Evolutionary conservation across 2,329 filamentous ascomycete genomes (phyloP), one percentile per base, ranked within the genome.

Genomic region (Ophiostoma ulmi): DNA sequence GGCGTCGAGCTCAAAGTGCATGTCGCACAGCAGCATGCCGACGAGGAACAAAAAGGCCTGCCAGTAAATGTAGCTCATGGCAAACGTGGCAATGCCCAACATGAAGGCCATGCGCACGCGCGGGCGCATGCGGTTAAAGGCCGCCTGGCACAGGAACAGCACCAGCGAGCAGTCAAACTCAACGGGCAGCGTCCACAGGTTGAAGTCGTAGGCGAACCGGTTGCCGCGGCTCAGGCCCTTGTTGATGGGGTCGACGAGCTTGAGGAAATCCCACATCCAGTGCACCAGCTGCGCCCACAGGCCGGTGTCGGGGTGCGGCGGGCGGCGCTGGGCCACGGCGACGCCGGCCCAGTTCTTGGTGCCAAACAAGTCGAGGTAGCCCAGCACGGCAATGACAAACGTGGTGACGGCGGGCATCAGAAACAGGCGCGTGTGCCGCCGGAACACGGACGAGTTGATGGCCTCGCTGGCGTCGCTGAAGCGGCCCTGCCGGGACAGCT

Each of bases 181-280:
- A 41, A 80, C 75, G 0, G 79, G 79, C 39, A 80, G 73, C 1
- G 79, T 81, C 79, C 79, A 80, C 20, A 79, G 71, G 48, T 78
- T 78, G 17, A 76, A 72, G 72, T 79, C 78, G 72, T 80, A 80
- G 38, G 66, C 70, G 55, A 72, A 74, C 26, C 38, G 61, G 26
- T 68, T 39, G 35, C 72, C 70, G 63, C 73, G 72, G 55, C 26
- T 22, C 4, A 73, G 65, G 41, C 44, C 10, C 67, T 74, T 77
- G 58, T 52, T 36, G 44, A 75, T 31, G 22, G 70, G 74, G 72
- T 72, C 68, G 13, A 70, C 69, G 4, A 75, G 52, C 17, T 36
- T 11, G 1, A 70, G 14, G 2, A 73, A 44, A 35, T 70, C 70
- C 41, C 26, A 39, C 17, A 55, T 41, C 72, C 71, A 75, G 69